phyloP scores from a whole-genome alignment of 2,329 filamentous ascomycete species.

The Trichoderma sp. region DNA sequence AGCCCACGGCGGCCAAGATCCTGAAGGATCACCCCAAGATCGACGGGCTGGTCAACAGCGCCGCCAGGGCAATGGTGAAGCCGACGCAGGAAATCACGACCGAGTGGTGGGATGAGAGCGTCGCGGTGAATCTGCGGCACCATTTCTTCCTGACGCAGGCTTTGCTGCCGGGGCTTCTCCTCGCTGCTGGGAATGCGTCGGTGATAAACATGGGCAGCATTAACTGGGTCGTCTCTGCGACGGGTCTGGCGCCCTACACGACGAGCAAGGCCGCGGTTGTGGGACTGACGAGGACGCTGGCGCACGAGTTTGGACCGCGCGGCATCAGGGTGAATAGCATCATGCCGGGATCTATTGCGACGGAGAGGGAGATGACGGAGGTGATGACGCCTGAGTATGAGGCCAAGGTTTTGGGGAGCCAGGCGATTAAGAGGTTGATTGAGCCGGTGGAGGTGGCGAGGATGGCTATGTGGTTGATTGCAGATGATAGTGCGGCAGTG shows the following conservation, averaged over 20 bases:
- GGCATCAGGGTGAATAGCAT: slow-evolving; percentile 49
- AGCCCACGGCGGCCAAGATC: slow-evolving; percentile 33
- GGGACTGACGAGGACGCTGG: slow-evolving; percentile 54
- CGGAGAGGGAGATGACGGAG: slow-evolving; percentile 42
- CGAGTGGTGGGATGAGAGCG: slow-evolving; percentile 40
- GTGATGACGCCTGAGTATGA: slow-evolving; percentile 42
- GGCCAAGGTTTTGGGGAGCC: slow-evolving; percentile 38
- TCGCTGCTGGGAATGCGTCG: slow-evolving; percentile 2
- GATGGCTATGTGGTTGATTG: slow-evolving; percentile 43
- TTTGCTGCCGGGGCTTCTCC: slow-evolving; percentile 56
- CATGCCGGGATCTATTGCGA: slow-evolving; percentile 48
- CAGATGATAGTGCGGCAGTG: slow-evolving; percentile 37
- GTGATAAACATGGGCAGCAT: slow-evolving; percentile 52
- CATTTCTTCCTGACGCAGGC: slow-evolving; percentile 69
- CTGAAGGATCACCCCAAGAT: slow-evolving; percentile 40
- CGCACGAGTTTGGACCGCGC: slow-evolving; percentile 48
- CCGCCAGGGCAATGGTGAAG: slow-evolving; percentile 45
- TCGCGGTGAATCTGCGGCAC: slow-evolving; percentile 46
- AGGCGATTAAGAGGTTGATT: slow-evolving; percentile 42
- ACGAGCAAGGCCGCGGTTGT: slow-evolving; percentile 53
- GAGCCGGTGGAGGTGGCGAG: slow-evolving; percentile 44
- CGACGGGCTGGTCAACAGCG: slow-evolving; percentile 83
- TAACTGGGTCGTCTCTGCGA: slow-evolving; percentile 43
- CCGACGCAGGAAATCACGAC: slow-evolving; percentile 37
- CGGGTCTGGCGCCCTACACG: slow-evolving; percentile 46